Base-by-base conservation (phyloP, 371 early-diverging fungal genomes). In the Haplosporangium sp. region DNA sequence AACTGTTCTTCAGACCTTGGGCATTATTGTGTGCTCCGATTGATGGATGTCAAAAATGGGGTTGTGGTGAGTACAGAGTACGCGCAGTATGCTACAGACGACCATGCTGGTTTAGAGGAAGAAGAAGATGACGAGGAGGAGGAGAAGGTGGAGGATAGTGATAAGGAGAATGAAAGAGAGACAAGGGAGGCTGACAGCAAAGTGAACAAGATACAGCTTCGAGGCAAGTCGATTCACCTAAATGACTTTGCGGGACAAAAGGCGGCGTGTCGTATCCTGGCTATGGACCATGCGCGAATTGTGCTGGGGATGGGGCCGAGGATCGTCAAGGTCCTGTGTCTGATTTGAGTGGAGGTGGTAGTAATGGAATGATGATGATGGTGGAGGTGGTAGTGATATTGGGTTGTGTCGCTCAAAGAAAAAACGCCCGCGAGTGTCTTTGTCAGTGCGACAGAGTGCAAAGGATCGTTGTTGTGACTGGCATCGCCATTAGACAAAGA, bases 261-360 rank as follows among this genome's bases (percentile, higher is more conserved):
- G 18, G 57, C 50, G 12, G 72, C 73, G 12, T 77, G 64, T 40
- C 59, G 68, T 3, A 61, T 72, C 42, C 41, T 72, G 50, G 72
- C 65, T 29, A 58, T 77, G 69, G 79, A 77, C 43, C 79, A 77
- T 62, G 79, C 79, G 29, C 46, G 79, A 16, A 67, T 77, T 16
- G 79, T 77, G 21, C 64, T 77, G 6, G 71, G 70, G 42, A 58
- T 76, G 18, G 77, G 77, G 7, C 60, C 77, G 42, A 62, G 45
- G 38, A 67, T 53, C 2, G 47, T 76, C 47, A 66, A 70, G 60
- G 54, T 76, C 55, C 55, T 75, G 16, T 75, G 50, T 69, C 65
- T 75, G 56, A 62, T 65, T 9, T 69, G 47, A 64, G 16, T 36
- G 55, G 41, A 59, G 14, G 11, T 29, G 20, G 51, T 23, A 58